These are phyloP conservation scores for Malus orientalis DNA, from an alignment of 306 rosid species.

Conservation along the genomic window DNA sequence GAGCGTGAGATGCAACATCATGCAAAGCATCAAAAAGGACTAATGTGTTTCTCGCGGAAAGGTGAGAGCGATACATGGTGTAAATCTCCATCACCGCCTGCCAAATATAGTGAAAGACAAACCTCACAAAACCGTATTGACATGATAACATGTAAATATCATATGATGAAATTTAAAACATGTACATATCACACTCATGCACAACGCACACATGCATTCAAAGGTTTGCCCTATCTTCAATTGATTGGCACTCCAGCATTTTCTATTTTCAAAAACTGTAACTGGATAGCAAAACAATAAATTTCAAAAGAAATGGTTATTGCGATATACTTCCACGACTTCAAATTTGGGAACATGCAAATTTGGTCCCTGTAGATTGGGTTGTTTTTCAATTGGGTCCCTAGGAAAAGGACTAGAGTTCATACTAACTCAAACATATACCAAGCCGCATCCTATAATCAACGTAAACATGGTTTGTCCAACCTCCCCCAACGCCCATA, in stretches of 20 bases:
- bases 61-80: constrained; percentile 60
- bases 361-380: background rate
- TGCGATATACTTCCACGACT: background rate
- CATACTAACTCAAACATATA: background rate
- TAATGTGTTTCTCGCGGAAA: constrained; percentile 52
- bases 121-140: background rate
- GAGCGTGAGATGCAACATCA: constrained; percentile 70
- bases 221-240: background rate
- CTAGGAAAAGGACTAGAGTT: background rate
- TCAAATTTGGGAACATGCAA: background rate
- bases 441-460: background rate
- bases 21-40: constrained; percentile 72
- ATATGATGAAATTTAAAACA: background rate
- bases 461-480: too few species aligned
- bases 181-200: background rate
- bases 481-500: background rate
- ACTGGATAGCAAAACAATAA: background rate
- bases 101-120: constrained; percentile 21
- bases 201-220: background rate
- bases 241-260: background rate
- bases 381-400: background rate
- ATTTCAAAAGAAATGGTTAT: background rate
- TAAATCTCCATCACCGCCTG: constrained; percentile 97
- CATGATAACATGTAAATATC: background rate
- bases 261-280: background rate